Evolutionary conservation across 305 asterid genomes (phyloP), one percentile per base, ranked within the genome.

Genomic region (Solanum hybrid): DNA sequence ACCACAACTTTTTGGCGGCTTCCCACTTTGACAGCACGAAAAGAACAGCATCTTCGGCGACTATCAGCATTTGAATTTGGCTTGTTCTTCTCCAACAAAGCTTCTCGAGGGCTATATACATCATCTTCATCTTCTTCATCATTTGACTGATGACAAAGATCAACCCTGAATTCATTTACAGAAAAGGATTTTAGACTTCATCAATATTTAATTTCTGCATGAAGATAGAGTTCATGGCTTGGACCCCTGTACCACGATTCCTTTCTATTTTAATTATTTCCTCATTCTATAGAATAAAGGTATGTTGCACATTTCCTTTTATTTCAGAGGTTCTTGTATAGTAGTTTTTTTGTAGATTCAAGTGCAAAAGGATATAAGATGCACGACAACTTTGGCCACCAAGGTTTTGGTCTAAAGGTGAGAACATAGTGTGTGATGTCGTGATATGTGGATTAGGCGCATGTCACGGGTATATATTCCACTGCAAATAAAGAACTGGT

Each of bases 1-100:
- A 95, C 92, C 92, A 96, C 99, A 86, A 93, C 92, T 94, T 94
- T 97, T 89, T 97, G 99, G 86, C 98, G 99, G 94, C 98, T 95
- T 90, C 99, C 98, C 60, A 95, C 90, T 88, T 77, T 94, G 72
- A 90, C 76, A 14, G 91, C 93, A 88, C 95, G 91, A 87, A 94
- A 91, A 87, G 95, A 89, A 92, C 94, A 96, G 91, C 98, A 96
- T 90, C 91, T 94, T 88, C 95, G 93, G 87, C 94, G 92, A 88
- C 90, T 72, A 80, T 64, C 92, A 86, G 91, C 73, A 26, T 88
- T 92, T 80, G 93, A 76, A 89, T 90, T 88, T 86, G 94, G 91
- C 91, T 90, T 92, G 90, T 81, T 90, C 93, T 95, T 95, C 79
- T 95, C 98, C 91, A 97, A 91, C 91, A 97, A 92, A 38, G 95